Conservation (phyloP, 768 basidiomycete genomes). For the Tulasnella sp. region DNA sequence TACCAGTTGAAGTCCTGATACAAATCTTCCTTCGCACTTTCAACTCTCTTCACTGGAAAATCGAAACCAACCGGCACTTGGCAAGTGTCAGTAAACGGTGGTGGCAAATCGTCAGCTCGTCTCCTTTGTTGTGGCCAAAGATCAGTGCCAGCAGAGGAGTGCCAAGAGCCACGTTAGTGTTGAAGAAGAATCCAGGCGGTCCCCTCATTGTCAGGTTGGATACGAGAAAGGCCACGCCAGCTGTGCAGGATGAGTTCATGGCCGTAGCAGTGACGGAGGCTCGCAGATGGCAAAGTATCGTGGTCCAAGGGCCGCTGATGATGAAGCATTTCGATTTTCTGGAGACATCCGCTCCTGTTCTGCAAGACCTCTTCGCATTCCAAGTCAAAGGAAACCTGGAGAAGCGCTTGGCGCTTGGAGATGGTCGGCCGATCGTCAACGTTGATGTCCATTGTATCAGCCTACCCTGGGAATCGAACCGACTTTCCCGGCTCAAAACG, state of each 20-base stretch:
- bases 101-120: background rate
- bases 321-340: background rate
- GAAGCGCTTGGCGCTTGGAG: background rate
- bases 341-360: background rate
- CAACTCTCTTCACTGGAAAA: background rate
- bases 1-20: constrained; percentile 5
- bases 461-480: constrained; percentile 7
- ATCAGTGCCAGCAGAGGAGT: background rate
- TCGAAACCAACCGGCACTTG: background rate
- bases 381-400: background rate
- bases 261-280: background rate
- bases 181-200: background rate
- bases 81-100: background rate
- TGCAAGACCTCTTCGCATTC: constrained; percentile 1
- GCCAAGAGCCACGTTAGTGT: background rate
- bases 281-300: background rate
- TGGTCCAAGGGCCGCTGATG: background rate
- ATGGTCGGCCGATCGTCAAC: background rate
- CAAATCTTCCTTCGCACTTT: background rate
- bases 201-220: background rate
- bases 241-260: background rate
- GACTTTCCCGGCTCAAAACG: background rate
- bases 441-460: background rate
- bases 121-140: background rate
- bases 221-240: background rate